Evolutionary conservation across 2,329 filamentous ascomycete genomes (phyloP), one percentile per base, ranked within the genome.

Genomic region (Macroventuria anomochaeta): DNA sequence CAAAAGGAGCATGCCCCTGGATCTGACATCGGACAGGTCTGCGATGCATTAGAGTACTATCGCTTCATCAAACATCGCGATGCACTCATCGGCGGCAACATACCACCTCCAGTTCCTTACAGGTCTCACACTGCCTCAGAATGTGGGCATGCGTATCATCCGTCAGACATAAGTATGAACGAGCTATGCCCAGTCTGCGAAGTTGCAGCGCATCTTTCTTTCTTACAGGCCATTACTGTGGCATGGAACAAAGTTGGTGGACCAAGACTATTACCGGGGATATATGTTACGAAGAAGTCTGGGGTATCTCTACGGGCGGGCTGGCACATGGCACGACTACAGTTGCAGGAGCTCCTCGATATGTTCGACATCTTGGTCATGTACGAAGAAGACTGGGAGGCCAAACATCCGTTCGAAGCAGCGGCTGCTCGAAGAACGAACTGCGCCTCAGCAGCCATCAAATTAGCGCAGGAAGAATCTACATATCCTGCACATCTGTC

Each of bases 171-270:
- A 12, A 20, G 32, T 2, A 5, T 21, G 2, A 23, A 25, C 20
- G n/a, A 41, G 5, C 25, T 53, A 4, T 47, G 37, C 11, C 50
- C 37, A 5, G 32, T 53, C 7, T 47, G 50, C 25, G 42, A 46
- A 23, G 31, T 38, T 10, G 34, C 26, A 3, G 42, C 31, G 17
- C 42, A 53, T 31, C 31, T 53, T 0, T 29, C 13, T 18, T 46
- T 42, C 37, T 34, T 53, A 3, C 11, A 38, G 17, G 25, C 31
- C 8, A 42, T 53, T n/a, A 25, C n/a, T 10, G n/a, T 37, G 3
- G 37, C 37, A 7, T 47, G 42, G 50, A 21, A 31, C 7, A 47
- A 47, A 18, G 37, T n/a, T 5, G 50, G 42, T 21, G 50, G 50
- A 28, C 37, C 42, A 15, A 21, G 43, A 37, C 31, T 53, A 8